Conservation (phyloP, 1,139 yeast genomes). For the Saccharomyces pastorianus region DNA sequence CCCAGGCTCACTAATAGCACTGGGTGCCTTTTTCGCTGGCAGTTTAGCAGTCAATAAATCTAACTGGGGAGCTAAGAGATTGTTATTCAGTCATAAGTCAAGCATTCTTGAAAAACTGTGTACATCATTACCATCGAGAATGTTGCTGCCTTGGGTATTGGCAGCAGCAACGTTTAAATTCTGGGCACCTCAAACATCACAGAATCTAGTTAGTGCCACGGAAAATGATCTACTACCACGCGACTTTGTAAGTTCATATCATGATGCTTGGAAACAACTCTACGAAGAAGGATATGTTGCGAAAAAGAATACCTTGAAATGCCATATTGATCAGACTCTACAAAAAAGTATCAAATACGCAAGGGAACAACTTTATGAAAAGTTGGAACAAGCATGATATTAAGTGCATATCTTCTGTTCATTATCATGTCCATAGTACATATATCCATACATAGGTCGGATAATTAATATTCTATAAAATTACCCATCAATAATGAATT, state of each 20-base stretch:
- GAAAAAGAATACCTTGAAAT: conserved; percentile 4
- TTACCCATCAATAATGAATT: background rate
- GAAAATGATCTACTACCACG: conserved; percentile 19
- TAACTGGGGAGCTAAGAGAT: conserved; percentile 18
- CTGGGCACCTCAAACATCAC: conserved; percentile 21
- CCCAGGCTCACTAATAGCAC: conserved; percentile 19
- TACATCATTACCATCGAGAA: conserved; percentile 23
- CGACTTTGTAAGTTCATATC: conserved; percentile 10
- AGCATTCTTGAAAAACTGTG: conserved; percentile 11
- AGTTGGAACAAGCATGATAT: conserved; percentile 4
- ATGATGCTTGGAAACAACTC: conserved; percentile 10
- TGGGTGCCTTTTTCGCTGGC: conserved; percentile 25
- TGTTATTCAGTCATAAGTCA: conserved; percentile 7
- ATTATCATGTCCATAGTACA: background rate
- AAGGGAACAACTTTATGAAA: conserved; percentile 9
- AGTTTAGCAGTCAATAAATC: conserved; percentile 19
- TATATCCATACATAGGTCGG: conserved; percentile 1
- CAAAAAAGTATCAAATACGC: conserved; percentile 10
- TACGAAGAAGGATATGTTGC: conserved; percentile 13
- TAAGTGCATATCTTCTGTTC: background rate
- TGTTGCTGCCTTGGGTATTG: conserved; percentile 21
- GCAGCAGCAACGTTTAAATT: conserved; percentile 16
- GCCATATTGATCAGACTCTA: conserved; percentile 8
- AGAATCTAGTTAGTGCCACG: conserved; percentile 11
- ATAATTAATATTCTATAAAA: conserved; percentile 2